Evolutionary conservation across 208 protist genomes (phyloP).

Genomic region (Leishmania tarentolae): DNA sequence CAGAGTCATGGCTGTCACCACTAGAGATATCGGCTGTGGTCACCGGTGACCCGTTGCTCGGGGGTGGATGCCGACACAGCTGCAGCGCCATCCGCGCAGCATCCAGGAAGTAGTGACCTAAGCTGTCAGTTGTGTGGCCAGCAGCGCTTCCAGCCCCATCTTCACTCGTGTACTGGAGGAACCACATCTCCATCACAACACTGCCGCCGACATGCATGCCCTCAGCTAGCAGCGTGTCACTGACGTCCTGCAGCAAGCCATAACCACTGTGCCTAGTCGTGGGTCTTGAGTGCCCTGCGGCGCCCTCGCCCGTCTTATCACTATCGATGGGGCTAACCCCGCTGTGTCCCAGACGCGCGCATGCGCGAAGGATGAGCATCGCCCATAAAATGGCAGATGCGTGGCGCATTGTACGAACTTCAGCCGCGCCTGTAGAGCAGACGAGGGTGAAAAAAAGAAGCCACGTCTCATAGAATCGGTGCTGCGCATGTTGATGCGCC

Average conservation of each 20-base stretch:
- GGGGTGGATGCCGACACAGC: slow-evolving; percentile 15
- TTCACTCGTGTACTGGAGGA: slow-evolving; percentile 26
- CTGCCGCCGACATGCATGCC: slow-evolving; percentile 37
- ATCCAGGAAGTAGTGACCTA: slow-evolving; percentile 30
- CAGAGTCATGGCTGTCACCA: background rate
- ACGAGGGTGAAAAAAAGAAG: slow-evolving; percentile 44
- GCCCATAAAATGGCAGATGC: slow-evolving; percentile 25
- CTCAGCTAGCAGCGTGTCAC: slow-evolving; percentile 44
- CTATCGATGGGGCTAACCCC: background rate
- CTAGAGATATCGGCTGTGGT: background rate
- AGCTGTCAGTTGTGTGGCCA: background rate
- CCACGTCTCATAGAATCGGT: slow-evolving; percentile 41
- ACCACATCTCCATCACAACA: slow-evolving; percentile 59
- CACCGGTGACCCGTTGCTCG: too few species aligned
- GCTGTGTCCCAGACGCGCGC: slow-evolving; percentile 17
- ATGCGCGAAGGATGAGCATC: slow-evolving; percentile 44
- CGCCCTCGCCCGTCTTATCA: slow-evolving; percentile 3
- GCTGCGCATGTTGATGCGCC: background rate
- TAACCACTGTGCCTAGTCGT: background rate
- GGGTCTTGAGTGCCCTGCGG: background rate
- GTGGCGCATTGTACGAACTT: slow-evolving; percentile 21
- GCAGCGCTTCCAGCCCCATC: background rate
- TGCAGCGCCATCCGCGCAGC: slow-evolving; percentile 21
- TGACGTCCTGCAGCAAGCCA: slow-evolving; percentile 38
- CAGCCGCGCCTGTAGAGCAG: slow-evolving; percentile 16